Percentiles rank a stretch among this genome's conserved stretches.
These are phyloP conservation scores for Apostasia ramifera DNA, from an alignment of 106 monocot genomes.

Conservation along the genomic window DNA sequence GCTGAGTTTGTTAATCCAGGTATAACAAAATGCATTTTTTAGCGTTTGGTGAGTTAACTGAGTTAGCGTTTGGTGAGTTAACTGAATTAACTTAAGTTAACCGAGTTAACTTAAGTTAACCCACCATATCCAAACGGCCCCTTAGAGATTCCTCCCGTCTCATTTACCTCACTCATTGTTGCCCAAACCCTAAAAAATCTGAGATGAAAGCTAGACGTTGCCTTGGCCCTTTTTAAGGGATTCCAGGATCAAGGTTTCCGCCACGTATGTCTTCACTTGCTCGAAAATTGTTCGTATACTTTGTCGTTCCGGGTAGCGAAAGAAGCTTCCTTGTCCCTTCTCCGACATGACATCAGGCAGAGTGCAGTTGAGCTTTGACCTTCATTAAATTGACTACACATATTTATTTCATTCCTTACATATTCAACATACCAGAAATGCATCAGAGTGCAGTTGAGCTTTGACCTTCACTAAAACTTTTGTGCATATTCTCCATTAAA, in stretches of 20 bases:
- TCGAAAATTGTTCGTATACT: constrained; percentile 42
- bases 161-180: constrained; percentile 3
- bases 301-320: constrained; percentile 9
- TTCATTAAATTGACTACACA: not conserved
- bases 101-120: too few relatives aligned
- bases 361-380: constrained; percentile 2
- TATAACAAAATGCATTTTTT: too few relatives aligned
- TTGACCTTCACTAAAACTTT: constrained; percentile 3
- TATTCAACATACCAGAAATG: too few relatives aligned
- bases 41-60: too few relatives aligned
- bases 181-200: constrained; percentile 11
- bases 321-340: constrained; percentile 36
- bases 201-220: constrained; percentile 20
- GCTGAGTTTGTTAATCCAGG: too few relatives aligned
- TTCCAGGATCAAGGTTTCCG: constrained; percentile 23
- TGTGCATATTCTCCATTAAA: too few relatives aligned
- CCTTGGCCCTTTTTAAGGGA: constrained; percentile 35
- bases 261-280: constrained; percentile 35
- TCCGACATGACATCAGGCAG: constrained; percentile 22
- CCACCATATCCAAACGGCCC: too few relatives aligned
- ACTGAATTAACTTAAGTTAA: too few relatives aligned
- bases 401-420: too few relatives aligned
- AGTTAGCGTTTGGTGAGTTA: too few relatives aligned
- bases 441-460: not conserved
- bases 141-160: not conserved